Evolutionary conservation across 495 filamentous ascomycete species (phyloP).

Genomic region (Talaromyces liani): DNA sequence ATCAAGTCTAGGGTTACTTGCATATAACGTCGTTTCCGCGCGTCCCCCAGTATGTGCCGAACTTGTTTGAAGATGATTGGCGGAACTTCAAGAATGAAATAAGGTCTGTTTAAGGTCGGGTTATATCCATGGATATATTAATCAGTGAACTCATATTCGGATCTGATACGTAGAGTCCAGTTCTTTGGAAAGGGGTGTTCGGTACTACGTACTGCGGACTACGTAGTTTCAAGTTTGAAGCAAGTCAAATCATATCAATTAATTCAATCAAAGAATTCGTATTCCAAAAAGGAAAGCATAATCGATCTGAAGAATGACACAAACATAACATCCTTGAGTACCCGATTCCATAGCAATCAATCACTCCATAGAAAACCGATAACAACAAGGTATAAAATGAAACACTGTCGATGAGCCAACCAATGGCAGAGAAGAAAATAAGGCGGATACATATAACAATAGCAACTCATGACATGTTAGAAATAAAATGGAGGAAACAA

Average conservation of each 20-base stretch:
- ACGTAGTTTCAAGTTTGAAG: background rate
- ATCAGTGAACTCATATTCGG: background rate
- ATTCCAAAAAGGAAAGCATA: background rate
- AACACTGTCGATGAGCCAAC: background rate
- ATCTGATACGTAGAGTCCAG: background rate
- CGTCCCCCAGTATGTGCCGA: background rate
- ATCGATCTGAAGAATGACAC: background rate
- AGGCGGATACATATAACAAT: background rate
- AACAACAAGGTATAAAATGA: too few species aligned
- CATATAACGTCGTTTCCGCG: background rate
- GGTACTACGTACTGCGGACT: background rate
- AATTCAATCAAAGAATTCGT: background rate
- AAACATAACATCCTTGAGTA: background rate
- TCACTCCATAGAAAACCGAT: slow-evolving; percentile 1
- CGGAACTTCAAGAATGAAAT: background rate
- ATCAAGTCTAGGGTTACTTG: background rate
- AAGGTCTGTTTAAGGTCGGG: background rate
- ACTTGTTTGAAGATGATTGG: background rate
- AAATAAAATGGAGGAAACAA: slow-evolving; percentile 4
- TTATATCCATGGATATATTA: background rate
- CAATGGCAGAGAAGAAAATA: slow-evolving; percentile 1
- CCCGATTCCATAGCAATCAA: background rate
- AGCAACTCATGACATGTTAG: background rate
- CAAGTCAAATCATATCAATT: background rate
- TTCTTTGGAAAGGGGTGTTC: background rate